A percentile compares a stretch with the other conserved stretches of the same genome.
These are phyloP conservation scores for Penicillium antarcticum DNA, from an alignment of 495 filamentous ascomycete species.

Conservation along the genomic window DNA sequence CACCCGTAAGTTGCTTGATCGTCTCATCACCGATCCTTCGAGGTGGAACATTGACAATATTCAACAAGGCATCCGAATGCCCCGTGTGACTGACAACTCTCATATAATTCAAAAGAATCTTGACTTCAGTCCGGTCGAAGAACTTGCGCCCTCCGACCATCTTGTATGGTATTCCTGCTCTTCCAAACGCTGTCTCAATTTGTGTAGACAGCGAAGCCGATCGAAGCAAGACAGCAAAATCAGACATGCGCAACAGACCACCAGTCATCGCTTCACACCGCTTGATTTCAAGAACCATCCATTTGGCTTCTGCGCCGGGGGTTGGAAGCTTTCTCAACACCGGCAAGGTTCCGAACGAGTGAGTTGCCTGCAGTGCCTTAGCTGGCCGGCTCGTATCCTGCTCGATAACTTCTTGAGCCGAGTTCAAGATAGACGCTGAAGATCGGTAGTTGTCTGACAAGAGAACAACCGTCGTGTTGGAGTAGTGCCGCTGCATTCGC, in stretches of 20 bases:
- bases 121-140: constrained; percentile 91
- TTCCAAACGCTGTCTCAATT: constrained; percentile 81
- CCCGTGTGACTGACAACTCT: constrained; percentile 80
- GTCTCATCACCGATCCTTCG: constrained; percentile 82
- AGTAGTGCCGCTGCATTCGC: constrained; percentile 72
- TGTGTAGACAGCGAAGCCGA: constrained; percentile 79
- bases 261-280: constrained; percentile 69
- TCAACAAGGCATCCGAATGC: constrained; percentile 82
- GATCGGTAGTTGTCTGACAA: constrained; percentile 97
- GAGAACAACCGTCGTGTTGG: constrained; percentile 73
- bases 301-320: constrained; percentile 73
- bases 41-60: constrained; percentile 82
- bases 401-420: constrained; percentile 84
- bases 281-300: constrained; percentile 86
- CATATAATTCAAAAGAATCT: constrained; percentile 84
- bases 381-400: constrained; percentile 79
- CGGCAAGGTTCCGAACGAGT: constrained; percentile 75
- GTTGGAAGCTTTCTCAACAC: constrained; percentile 76
- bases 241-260: constrained; percentile 65
- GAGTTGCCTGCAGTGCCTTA: constrained; percentile 77
- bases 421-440: constrained; percentile 78
- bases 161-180: constrained; percentile 81
- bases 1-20: constrained; percentile 69
- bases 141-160: constrained; percentile 94
- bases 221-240: constrained; percentile 83